Percentiles rank a stretch among this genome's conserved stretches.
phyloP scores from a whole-genome alignment of 2,329 filamentous ascomycete species.

The Scytalidium sp. region DNA sequence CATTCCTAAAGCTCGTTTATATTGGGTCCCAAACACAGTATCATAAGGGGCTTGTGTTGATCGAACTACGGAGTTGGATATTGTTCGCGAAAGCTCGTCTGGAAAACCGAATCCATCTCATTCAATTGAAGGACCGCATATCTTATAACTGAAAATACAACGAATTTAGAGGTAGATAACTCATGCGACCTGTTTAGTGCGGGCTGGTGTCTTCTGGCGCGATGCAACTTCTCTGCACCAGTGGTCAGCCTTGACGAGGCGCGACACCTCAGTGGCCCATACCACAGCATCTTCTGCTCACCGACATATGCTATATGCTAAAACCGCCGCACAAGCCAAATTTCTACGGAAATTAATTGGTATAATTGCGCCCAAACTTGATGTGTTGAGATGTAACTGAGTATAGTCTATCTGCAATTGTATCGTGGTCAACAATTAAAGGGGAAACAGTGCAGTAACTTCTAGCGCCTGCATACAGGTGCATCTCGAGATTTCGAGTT shows the following conservation, averaged over 20 bases:
- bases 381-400: neutral
- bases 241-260: neutral
- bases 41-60: neutral
- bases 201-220: no score
- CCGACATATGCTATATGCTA: neutral
- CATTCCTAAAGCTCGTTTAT: conserved; percentile 13
- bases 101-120: neutral
- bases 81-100: neutral
- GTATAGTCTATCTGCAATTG: neutral
- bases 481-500: neutral
- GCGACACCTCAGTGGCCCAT: neutral
- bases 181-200: no score
- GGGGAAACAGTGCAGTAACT: neutral
- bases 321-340: neutral
- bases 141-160: neutral
- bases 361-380: neutral
- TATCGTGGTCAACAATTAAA: neutral
- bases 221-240: neutral
- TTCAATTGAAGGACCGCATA: neutral
- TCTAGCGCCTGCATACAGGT: neutral
- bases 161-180: neutral
- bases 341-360: neutral
- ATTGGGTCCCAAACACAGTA: neutral
- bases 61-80: neutral
- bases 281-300: neutral